Base-by-base conservation (phyloP, 495 filamentous ascomycete genomes). In the Trichoderma parareesei region DNA sequence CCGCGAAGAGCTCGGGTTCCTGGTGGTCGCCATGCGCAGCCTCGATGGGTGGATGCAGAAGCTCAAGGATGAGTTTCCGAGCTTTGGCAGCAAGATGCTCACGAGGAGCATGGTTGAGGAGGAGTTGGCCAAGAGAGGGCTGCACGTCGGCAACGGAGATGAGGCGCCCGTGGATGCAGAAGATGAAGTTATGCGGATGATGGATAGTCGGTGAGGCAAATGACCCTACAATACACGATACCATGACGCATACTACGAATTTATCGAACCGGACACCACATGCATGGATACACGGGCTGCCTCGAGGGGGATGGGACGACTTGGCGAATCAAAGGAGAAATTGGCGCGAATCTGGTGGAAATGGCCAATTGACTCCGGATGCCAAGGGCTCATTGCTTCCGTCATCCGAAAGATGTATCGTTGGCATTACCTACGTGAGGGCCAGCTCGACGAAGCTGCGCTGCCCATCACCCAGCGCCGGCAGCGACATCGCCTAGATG, bases 1-100 rank as follows among this genome's bases (percentile, higher is more conserved):
- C 61, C 81, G 95, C 27, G 94, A 98, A 80, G 92, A 96, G 73
- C 78, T 98, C 60, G 94, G 94, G 4, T 98, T 98, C 69, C 70
- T 98, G 68, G 93, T 96, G 13, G 90, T 96, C 37, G 92, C 80
- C 0, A 86, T 98, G 85, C 77, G 84, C 60, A 96, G 93, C 64
- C 79, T 93, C 57, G 88, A 89, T 67, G 87, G 85, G 0, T 93
- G 89, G 75, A 87, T 85, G 69, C 68, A 68, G 67, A 76, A 74
- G 67, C 76, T 78, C 63, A 70, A 73, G 57, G 72, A 70, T 27
- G 76, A 74, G 55, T 71, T 73, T 61, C 70, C 69, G 59, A 71
- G 72, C 13, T 61, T 61, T 42, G 61, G 62, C 27, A 67, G 67
- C 8, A 76, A 77, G 3, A 77, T 81, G 78, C 61, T 83, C 8